Evolutionary conservation across 805 yeast genomes (phyloP).

Genomic region (Wickerhamomyces subpelliculosus): DNA sequence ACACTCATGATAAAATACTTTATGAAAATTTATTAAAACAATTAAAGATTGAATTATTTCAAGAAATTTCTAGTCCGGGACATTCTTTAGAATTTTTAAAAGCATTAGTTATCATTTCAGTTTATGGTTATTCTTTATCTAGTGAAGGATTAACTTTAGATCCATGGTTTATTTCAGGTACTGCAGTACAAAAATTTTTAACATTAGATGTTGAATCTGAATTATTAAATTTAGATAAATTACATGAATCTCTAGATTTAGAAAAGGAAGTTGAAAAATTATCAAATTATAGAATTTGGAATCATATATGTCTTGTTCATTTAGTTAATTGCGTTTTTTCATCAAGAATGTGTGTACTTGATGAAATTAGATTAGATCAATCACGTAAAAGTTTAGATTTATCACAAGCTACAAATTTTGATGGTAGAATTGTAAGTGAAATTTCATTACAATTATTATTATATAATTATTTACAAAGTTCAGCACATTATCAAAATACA

Average conservation of each 20-base stretch:
- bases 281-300: conserved; percentile 60
- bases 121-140: conserved; percentile 57
- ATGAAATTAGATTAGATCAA: conserved; percentile 49
- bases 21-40: conserved; percentile 39
- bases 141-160: conserved; percentile 49
- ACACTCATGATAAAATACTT: conserved; percentile 27
- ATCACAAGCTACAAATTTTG: conserved; percentile 65
- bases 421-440: conserved; percentile 78
- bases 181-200: conserved; percentile 58
- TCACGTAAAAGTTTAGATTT: conserved; percentile 52
- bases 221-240: conserved; percentile 15
- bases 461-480: conserved; percentile 48
- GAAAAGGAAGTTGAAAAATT: conserved; percentile 42
- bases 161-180: conserved; percentile 62
- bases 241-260: conserved; percentile 12
- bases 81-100: conserved; percentile 59
- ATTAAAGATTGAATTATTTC: conserved; percentile 43
- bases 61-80: conserved; percentile 32
- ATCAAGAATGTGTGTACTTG: conserved; percentile 59
- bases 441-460: conserved; percentile 52
- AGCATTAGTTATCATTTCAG: conserved; percentile 56
- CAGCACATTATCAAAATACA: conserved; percentile 1
- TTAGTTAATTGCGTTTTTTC: conserved; percentile 57
- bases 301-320: conserved; percentile 64
- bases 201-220: conserved; percentile 35